phyloP scores from a whole-genome alignment of 2,329 filamentous ascomycete genomes.

The Colletotrichum lentis region DNA sequence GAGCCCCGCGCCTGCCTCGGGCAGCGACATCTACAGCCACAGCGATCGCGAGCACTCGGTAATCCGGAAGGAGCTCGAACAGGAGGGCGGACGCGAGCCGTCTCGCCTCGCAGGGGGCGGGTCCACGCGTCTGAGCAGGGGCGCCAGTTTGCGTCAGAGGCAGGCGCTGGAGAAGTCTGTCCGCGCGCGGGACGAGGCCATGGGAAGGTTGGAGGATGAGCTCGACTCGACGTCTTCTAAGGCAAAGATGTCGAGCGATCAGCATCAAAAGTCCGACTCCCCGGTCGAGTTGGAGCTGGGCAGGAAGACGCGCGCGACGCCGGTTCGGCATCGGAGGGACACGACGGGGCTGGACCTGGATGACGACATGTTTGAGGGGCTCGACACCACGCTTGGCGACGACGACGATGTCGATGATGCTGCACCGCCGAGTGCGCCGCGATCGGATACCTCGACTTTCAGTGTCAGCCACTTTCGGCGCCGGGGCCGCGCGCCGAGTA shows the following conservation, averaged over 20 bases:
- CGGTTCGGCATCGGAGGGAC: conserved; percentile 50
- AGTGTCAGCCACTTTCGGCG: conserved; percentile 58
- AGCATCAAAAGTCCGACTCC: conserved; percentile 44
- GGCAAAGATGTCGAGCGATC: conserved; percentile 39
- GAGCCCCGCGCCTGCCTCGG: conserved; percentile 24
- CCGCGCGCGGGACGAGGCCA: conserved; percentile 49
- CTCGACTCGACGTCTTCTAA: conserved; percentile 46
- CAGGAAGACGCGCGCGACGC: conserved; percentile 48
- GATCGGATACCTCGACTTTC: conserved; percentile 57
- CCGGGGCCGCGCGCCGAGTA: conserved; percentile 56
- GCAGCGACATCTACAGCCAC: conserved; percentile 48
- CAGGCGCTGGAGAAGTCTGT: conserved; percentile 41
- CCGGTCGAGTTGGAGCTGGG: conserved; percentile 52
- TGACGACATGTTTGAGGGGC: conserved; percentile 57
- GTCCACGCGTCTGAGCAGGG: conserved; percentile 35
- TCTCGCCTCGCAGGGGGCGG: not conserved
- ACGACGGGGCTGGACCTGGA: conserved; percentile 60
- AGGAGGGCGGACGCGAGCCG: not conserved
- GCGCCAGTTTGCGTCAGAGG: conserved; percentile 33
- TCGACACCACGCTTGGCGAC: conserved; percentile 50
- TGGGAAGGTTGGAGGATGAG: conserved; percentile 48
- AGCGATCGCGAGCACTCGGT: conserved; percentile 48
- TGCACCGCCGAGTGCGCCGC: conserved; percentile 45
- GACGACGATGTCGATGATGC: conserved; percentile 52
- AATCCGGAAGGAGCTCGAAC: conserved; percentile 40